A percentile compares a stretch with the other conserved stretches of the same genome.
These are phyloP conservation scores for Macrolepiota fuliginosa DNA, from an alignment of 768 basidiomycete genomes.

Conservation along the genomic window DNA sequence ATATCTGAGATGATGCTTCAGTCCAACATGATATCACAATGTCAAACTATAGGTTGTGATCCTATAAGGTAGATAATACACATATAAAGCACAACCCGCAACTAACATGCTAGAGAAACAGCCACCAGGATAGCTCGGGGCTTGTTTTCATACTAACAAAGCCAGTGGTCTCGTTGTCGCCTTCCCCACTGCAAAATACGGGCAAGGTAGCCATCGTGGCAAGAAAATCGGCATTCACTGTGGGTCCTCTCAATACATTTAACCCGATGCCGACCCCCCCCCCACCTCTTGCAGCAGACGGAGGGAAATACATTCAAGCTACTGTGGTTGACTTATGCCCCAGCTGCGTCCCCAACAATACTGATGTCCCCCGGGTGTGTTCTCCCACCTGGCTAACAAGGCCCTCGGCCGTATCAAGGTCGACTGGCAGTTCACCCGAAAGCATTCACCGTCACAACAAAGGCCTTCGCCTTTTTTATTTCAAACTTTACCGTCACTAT, in stretches of 20 bases:
- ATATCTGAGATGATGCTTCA: too few relatives aligned
- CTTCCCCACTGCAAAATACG: conserved; percentile 52
- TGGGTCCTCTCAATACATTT: conserved; percentile 22
- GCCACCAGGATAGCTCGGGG: conserved; percentile 44
- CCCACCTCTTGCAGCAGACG: conserved; percentile 39
- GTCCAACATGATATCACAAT: too few relatives aligned
- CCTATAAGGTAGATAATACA: too few relatives aligned
- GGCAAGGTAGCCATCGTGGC: conserved; percentile 23
- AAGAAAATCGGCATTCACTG: conserved; percentile 38
- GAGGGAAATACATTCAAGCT: conserved; percentile 11
- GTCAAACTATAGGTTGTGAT: too few relatives aligned
- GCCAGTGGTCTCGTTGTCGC: conserved; percentile 54
- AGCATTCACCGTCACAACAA: not conserved
- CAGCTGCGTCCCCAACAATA: conserved; percentile 20
- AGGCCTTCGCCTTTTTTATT: not conserved
- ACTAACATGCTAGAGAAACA: too few relatives aligned
- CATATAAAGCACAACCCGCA: too few relatives aligned
- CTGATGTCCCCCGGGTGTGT: conserved; percentile 27
- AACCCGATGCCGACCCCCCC: conserved; percentile 35
- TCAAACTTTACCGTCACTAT: not conserved
- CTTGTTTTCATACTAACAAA: conserved; percentile 58
- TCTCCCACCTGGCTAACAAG: conserved; percentile 17
- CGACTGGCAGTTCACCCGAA: conserved; percentile 19
- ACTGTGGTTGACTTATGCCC: conserved; percentile 26
- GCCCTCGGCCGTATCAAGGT: conserved; percentile 19